These are phyloP conservation scores for Rhodotorula glutinis DNA, from an alignment of 1,284 basidiomycete genomes.

Conservation along the genomic window DNA sequence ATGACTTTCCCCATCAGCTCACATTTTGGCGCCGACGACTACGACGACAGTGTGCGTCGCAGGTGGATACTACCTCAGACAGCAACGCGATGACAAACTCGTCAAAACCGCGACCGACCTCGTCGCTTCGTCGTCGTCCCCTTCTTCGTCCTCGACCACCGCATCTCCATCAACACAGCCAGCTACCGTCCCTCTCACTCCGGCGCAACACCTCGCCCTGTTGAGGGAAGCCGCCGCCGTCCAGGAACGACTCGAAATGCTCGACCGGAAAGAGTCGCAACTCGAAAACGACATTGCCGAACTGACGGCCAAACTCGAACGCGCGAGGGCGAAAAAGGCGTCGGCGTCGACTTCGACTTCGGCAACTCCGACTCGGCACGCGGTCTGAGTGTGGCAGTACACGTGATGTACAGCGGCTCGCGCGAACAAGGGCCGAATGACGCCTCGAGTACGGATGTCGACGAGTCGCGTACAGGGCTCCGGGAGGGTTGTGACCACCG, in stretches of 20 bases:
- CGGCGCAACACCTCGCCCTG: conserved; percentile 3
- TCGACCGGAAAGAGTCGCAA: not conserved
- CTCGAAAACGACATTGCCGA: not conserved
- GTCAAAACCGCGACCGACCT: not conserved
- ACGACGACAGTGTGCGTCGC: conserved; percentile 26
- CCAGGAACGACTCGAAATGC: conserved; percentile 6
- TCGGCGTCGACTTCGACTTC: not conserved
- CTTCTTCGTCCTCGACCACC: not conserved
- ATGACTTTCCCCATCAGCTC: not conserved
- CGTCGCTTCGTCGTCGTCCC: not conserved
- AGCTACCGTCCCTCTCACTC: not conserved
- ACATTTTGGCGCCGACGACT: not conserved
- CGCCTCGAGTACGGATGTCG: too few species aligned
- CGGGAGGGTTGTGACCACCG: too few species aligned
- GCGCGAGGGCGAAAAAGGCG: not conserved
- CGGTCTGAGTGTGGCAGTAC: too few species aligned
- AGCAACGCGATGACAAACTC: not conserved
- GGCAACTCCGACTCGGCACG: not conserved
- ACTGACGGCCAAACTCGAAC: not conserved
- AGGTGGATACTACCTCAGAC: conserved; percentile 29
- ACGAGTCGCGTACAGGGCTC: too few species aligned
- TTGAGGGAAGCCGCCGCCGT: not conserved
- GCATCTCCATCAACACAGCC: not conserved
- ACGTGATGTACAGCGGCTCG: too few species aligned
- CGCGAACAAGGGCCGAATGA: too few species aligned